Conservation (phyloP, 2,329 filamentous ascomycete genomes). For the Cytospora piceae region DNA sequence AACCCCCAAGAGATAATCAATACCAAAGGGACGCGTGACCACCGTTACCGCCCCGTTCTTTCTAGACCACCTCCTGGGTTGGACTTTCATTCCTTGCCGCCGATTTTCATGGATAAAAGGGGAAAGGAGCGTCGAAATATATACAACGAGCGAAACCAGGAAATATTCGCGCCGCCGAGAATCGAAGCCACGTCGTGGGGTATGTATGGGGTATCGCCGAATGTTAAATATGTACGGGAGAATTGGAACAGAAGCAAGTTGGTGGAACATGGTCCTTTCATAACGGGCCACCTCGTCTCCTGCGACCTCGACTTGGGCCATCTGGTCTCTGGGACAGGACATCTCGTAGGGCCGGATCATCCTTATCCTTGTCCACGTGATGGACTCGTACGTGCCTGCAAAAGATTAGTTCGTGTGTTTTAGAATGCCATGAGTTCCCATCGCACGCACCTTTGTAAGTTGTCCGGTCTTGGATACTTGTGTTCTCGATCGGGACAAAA, state of each 20-base stretch:
- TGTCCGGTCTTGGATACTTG: conserved; percentile 92
- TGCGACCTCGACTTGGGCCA: conserved; percentile 78
- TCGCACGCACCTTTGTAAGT: conserved; percentile 78
- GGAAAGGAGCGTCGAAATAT: conserved; percentile 14
- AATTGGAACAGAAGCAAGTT: conserved; percentile 2
- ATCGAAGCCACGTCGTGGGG: conserved; percentile 1
- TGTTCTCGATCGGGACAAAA: conserved; percentile 95
- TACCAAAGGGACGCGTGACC: neutral
- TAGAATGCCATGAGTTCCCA: conserved; percentile 24
- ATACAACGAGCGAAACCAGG: conserved; percentile 27
- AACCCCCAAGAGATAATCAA: neutral
- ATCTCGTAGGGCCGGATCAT: conserved; percentile 78
- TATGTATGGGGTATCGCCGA: conserved; percentile 26
- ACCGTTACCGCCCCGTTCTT: neutral
- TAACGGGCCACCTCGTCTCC: conserved; percentile 62
- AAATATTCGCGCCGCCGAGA: conserved; percentile 9
- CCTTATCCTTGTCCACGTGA: conserved; percentile 86
- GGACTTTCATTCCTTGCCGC: neutral
- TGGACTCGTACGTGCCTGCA: conserved; percentile 88
- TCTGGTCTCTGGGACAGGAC: conserved; percentile 86
- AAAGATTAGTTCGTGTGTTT: conserved; percentile 29
- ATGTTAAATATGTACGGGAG: conserved; percentile 25
- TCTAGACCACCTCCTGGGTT: conserved; percentile 17
- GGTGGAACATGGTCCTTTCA: conserved; percentile 28
- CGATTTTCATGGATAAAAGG: conserved; percentile 3